Evolutionary conservation across 108 stramenopile genomes (phyloP).

Genomic region (Skeletonema costatum): DNA sequence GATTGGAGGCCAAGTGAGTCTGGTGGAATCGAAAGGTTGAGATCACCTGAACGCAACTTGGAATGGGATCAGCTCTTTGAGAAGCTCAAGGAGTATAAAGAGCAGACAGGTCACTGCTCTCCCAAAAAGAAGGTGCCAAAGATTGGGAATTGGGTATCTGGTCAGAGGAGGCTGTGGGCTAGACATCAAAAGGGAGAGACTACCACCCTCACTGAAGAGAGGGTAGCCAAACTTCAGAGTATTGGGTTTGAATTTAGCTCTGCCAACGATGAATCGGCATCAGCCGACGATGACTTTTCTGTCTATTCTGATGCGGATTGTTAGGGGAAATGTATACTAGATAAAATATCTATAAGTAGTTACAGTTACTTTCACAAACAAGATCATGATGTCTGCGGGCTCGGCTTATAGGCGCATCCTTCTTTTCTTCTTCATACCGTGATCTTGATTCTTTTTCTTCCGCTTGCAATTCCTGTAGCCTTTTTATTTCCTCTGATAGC

Average conservation of each 20-base stretch:
- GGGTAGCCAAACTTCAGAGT: slow-evolving; percentile 36
- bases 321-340: not conserved
- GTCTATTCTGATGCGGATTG: not conserved
- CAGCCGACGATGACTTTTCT: not conserved
- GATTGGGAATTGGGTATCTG: slow-evolving; percentile 1
- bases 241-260: slow-evolving; percentile 30
- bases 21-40: slow-evolving; percentile 3
- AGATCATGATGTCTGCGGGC: not conserved
- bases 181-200: slow-evolving; percentile 36
- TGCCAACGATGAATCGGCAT: not conserved
- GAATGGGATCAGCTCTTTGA: slow-evolving; percentile 10
- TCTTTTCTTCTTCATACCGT: no score
- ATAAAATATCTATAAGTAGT: no score
- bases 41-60: not conserved
- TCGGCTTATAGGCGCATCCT: no score
- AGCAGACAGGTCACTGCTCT: not conserved
- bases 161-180: slow-evolving; percentile 4
- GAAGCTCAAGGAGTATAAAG: slow-evolving; percentile 2
- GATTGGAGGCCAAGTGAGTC: slow-evolving; percentile 51
- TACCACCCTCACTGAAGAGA: slow-evolving; percentile 55
- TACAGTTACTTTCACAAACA: not conserved
- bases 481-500: no score
- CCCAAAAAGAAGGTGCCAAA: slow-evolving; percentile 9
- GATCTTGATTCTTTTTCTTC: no score
- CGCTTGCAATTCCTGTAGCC: no score